A percentile compares a stretch with the other conserved stretches of the same genome.
Conservation (phyloP, 2,329 filamentous ascomycete species). For the Bretziella fagacearum region DNA sequence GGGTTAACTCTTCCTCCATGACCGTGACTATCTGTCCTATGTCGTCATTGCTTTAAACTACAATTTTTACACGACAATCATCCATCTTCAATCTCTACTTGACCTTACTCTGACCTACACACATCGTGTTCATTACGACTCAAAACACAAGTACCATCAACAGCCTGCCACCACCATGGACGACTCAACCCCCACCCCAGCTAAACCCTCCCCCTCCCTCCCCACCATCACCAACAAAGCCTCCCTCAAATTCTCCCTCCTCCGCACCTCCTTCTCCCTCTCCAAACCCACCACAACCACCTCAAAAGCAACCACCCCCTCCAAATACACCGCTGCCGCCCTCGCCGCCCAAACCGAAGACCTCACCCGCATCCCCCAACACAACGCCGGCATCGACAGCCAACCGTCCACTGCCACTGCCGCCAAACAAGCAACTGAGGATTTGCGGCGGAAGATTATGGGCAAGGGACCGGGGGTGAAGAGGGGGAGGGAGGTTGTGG, state of each 20-base stretch:
- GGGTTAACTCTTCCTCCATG: not conserved
- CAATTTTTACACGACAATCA: not conserved
- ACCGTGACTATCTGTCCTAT: not conserved
- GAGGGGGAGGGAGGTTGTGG: constrained; percentile 2
- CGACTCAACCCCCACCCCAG: constrained; percentile 56
- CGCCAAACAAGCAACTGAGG: constrained; percentile 9
- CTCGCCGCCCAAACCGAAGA: constrained; percentile 9
- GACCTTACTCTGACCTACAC: too few relatives aligned
- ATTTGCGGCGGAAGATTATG: constrained; percentile 13
- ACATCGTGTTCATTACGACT: not conserved
- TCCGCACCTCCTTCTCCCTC: constrained; percentile 8
- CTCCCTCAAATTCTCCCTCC: constrained; percentile 8
- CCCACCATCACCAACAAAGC: constrained; percentile 32
- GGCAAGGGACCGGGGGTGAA: constrained; percentile 4
- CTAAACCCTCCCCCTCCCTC: constrained; percentile 63
- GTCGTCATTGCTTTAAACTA: not conserved
- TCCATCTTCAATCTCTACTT: not conserved
- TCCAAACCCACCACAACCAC: not conserved
- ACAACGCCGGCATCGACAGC: constrained; percentile 13
- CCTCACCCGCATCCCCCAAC: constrained; percentile 7
- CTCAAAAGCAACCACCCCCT: too few relatives aligned
- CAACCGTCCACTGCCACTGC: not conserved
- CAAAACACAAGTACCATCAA: too few relatives aligned
- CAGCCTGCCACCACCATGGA: constrained; percentile 72
- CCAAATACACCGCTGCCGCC: constrained; percentile 8